These are phyloP conservation scores for Leonotis leonurus DNA, from an alignment of 257 asterid species.

Conservation along the genomic window DNA sequence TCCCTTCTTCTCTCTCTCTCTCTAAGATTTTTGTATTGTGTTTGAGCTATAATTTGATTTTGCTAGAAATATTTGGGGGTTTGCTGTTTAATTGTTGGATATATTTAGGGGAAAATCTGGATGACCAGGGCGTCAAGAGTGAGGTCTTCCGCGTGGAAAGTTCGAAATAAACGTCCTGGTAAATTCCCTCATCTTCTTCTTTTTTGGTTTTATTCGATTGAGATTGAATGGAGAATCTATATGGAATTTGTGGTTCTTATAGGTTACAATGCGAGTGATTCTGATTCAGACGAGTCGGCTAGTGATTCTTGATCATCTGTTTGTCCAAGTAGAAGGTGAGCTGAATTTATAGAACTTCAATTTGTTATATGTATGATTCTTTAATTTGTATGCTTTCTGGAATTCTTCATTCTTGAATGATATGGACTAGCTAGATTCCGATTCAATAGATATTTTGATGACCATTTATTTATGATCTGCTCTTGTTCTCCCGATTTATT, in stretches of 20 bases:
- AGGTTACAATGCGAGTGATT: slow-evolving; percentile 78
- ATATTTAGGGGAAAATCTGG: slow-evolving; percentile 59
- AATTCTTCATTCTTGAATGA: background rate
- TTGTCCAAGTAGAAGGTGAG: slow-evolving; percentile 23
- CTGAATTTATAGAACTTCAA: background rate
- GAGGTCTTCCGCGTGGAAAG: slow-evolving; percentile 66
- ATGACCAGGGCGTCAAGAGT: slow-evolving; percentile 52
- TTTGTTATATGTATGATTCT: background rate
- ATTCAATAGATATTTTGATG: background rate
- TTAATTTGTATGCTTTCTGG: background rate
- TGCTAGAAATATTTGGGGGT: background rate
- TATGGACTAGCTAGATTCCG: background rate
- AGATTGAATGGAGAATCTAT: background rate
- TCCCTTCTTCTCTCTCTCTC: background rate
- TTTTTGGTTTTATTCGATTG: background rate
- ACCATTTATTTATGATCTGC: background rate
- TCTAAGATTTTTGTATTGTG: background rate
- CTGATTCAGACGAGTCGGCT: slow-evolving; percentile 52
- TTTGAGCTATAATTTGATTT: background rate
- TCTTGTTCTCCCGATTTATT: background rate
- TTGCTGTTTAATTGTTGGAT: background rate
- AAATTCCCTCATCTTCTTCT: background rate
- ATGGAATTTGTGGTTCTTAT: slow-evolving; percentile 8
- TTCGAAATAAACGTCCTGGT: slow-evolving; percentile 73
- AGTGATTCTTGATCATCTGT: slow-evolving; percentile 27